phyloP scores from a whole-genome alignment of 2,329 filamentous ascomycete genomes.

The Apiospora malaysiana region DNA sequence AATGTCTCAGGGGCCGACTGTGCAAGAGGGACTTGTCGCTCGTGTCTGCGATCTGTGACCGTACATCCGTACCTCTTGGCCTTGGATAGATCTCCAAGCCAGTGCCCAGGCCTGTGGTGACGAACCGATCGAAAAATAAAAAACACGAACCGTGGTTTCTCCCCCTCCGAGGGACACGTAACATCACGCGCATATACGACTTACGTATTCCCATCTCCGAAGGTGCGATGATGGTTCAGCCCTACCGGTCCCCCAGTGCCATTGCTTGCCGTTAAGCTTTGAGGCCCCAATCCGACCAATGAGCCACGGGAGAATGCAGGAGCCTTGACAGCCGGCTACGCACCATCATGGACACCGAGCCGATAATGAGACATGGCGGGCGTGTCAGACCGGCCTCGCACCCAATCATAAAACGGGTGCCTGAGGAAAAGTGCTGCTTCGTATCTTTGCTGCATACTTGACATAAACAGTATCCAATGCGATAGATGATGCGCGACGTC shows the following conservation, averaged over 20 bases:
- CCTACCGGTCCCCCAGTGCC: background rate
- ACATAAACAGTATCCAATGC: background rate
- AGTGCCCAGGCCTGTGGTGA: background rate
- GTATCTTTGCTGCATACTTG: background rate
- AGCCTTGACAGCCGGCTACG: background rate
- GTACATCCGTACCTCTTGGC: too few species aligned
- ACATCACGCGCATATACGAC: constrained; percentile 11
- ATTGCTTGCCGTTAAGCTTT: constrained; percentile 4
- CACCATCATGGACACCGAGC: constrained; percentile 6
- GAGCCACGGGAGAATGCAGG: constrained; percentile 4
- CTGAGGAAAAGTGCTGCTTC: background rate
- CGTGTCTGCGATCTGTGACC: background rate
- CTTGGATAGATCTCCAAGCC: background rate
- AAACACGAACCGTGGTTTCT: constrained; percentile 14
- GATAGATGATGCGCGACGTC: background rate
- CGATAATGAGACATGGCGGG: constrained; percentile 7
- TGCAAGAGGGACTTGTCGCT: constrained; percentile 3
- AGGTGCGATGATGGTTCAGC: constrained; percentile 11
- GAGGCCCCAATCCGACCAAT: constrained; percentile 13
- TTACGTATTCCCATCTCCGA: constrained; percentile 5
- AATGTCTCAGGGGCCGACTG: background rate
- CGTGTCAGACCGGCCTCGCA: background rate
- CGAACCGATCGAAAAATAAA: background rate
- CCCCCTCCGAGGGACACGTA: background rate
- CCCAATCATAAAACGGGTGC: constrained; percentile 4